Base-by-base conservation (phyloP, 306 rosid genomes). In the Crataegus laevigata region DNA sequence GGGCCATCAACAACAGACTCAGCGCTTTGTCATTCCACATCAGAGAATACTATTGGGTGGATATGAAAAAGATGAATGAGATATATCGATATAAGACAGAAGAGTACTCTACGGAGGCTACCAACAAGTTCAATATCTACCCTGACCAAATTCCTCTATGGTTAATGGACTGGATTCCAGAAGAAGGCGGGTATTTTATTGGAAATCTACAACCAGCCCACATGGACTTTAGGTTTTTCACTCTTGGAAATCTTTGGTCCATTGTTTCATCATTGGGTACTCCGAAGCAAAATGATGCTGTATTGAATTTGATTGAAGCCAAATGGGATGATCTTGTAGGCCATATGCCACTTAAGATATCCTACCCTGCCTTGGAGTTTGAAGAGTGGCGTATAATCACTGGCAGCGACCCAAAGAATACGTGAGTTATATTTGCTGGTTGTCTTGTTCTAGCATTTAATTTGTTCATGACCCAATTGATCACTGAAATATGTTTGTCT, bases 171-270 rank as follows among this genome's bases (percentile, higher is more conserved):
- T 94, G 98, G 99, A 72, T 94, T 83, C 97, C 99, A 43, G 93
- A 90, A 80, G 89, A 84, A 80, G 97, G 99, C 24, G 99, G 99
- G 36, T 94, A 85, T 82, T 75, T 94, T 68, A 82, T 94, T 30
- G 99, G 99, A 79, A 94, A 92, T 78, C 84, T 94, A 65, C 99
- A 94, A 67, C 99, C 99, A 70, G 97, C 97, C 79, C 98, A 94
- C 78, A 94, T 94, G 99, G 99, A 94, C 86, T 94, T 94, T 62
- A 88, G 99, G 83, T 94, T 92, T 82, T 94, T 94, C 87, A 90
- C 83, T 67, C 97, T 94, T 28, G 99, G 99, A 78, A 94, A 94
- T 87, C 89, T 94, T 69, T 94, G 99, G 97, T 85, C 99, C 34
- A 73, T 94, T 68, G 86, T 94, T 76, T 88, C 98, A 3, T 94